These are phyloP conservation scores for Ophiocordyceps sinensis DNA, from an alignment of 2,329 filamentous ascomycete species.

Conservation along the genomic window DNA sequence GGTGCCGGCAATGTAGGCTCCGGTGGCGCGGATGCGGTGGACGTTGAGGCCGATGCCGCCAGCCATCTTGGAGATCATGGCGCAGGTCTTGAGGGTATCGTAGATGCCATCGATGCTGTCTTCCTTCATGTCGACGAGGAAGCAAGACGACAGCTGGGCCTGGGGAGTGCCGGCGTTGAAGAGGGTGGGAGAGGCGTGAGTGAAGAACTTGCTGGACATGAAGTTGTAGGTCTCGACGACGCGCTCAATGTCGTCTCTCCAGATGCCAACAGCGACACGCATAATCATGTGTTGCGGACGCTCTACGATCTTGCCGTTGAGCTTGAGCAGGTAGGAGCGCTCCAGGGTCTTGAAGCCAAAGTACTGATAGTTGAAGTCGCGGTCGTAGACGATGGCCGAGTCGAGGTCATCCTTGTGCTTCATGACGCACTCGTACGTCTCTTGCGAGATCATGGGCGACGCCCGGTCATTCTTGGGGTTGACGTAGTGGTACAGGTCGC, in stretches of 20 bases:
- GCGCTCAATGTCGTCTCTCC: conserved; percentile 86
- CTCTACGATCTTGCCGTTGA: conserved; percentile 92
- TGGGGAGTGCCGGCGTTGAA: conserved; percentile 97
- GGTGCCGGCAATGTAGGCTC: conserved; percentile 94
- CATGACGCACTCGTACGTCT: conserved; percentile 87
- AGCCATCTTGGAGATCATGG: conserved; percentile 99
- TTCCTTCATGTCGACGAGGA: conserved; percentile 98
- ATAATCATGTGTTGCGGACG: conserved; percentile 99
- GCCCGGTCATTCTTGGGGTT: conserved; percentile 78
- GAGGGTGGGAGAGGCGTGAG: conserved; percentile 90
- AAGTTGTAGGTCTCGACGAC: conserved; percentile 96
- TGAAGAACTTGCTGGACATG: conserved; percentile 98
- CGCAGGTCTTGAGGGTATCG: conserved; percentile 96
- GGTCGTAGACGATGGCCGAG: conserved; percentile 97
- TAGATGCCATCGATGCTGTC: conserved; percentile 99
- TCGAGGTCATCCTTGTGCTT: conserved; percentile 94
- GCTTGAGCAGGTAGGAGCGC: conserved; percentile 90
- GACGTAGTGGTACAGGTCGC: conserved; percentile 87
- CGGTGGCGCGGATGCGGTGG: conserved; percentile 91
- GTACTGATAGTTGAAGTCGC: conserved; percentile 99
- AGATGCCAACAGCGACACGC: conserved; percentile 95
- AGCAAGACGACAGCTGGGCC: conserved; percentile 92
- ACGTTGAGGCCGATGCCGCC: conserved; percentile 95
- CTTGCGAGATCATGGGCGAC: conserved; percentile 89
- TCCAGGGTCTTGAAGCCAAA: conserved; percentile 99